Evolutionary conservation across 345 rosid species (phyloP), one percentile per base, ranked within the genome.

Genomic region (Erysimum cheiranthoides): DNA sequence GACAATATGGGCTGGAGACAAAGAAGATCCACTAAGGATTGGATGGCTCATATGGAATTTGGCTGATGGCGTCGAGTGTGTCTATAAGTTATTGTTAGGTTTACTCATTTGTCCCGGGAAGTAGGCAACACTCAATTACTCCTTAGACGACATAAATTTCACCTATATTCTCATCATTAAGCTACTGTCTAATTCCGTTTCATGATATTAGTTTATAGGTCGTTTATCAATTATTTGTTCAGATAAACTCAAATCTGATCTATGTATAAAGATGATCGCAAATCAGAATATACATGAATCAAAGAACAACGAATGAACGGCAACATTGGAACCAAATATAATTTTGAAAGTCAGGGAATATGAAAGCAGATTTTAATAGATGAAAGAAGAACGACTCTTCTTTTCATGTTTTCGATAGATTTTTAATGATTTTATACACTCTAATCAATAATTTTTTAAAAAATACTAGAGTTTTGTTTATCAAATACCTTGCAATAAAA

Each of bases 1-100:
- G 80, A 77, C 80, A 77, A 71, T 76, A 77, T 71, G 76, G 72
- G 62, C 76, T 71, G 76, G 72, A 65, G 71, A 77, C 68, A 71
- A 77, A 71, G 75, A 71, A 71, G 72, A 77, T 77, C 80, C 80
- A 77, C 73, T 51, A 58, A 65, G 66, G 8, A 64, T 77, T 77
- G 71, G 80, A 77, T 71, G 67, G 76, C 67, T 76, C 43, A 45
- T 27, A 70, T 62, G 75, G 80, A 77, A 77, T 54, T 70, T 77
- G 71, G 75, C 60, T 70, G 46, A 70, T 63, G 80, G 80, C 71
- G 50, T 63, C 71, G 66, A 77, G 80, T 70, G 60, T 77, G 27
- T 54, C 60, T 77, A 17, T 62, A 34, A 40, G 68, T 64, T 71
- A 50, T 77, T 39, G 80, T 57, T 77, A 77, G 80, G 80, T 71